These are phyloP conservation scores for Gryganskiella cystojenkinii DNA, from an alignment of 192 early-diverging fungal genomes.

Conservation along the genomic window DNA sequence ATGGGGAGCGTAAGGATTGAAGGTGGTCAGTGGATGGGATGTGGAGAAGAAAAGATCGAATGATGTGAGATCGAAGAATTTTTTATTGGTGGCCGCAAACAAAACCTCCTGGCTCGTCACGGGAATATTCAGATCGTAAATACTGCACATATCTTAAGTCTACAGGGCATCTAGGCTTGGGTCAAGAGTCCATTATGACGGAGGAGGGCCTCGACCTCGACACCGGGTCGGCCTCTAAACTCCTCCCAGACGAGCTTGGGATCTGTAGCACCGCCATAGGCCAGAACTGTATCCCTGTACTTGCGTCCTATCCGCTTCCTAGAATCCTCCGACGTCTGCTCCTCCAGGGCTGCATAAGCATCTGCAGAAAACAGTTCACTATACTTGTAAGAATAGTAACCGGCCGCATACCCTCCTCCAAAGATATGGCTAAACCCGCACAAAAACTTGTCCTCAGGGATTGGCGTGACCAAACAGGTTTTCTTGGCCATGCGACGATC, in stretches of 20 bases:
- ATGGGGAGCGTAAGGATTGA: too few relatives aligned
- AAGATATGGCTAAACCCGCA: constrained; percentile 71
- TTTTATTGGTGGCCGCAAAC: too few relatives aligned
- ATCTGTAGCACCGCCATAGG: constrained; percentile 65
- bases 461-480: constrained; percentile 54
- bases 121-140: too few relatives aligned
- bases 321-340: constrained; percentile 46
- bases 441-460: constrained; percentile 64
- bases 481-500: constrained; percentile 58
- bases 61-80: too few relatives aligned
- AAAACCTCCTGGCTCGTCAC: too few relatives aligned
- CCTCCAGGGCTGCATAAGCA: constrained; percentile 68
- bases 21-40: too few relatives aligned
- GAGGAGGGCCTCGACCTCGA: constrained; percentile 62
- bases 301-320: constrained; percentile 50
- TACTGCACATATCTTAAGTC: too few relatives aligned
- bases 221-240: constrained; percentile 62
- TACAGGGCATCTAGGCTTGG: too few relatives aligned
- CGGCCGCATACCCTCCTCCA: constrained; percentile 66
- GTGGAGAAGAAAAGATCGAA: too few relatives aligned
- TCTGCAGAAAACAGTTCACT: constrained; percentile 72
- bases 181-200: constrained; percentile 58
- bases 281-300: constrained; percentile 67
- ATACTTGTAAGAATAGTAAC: constrained; percentile 74
- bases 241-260: constrained; percentile 64